Percentiles rank a stretch among this genome's conserved stretches.
These are phyloP conservation scores for Aquilaria malaccensis DNA, from an alignment of 345 rosid genomes.

Conservation along the genomic window DNA sequence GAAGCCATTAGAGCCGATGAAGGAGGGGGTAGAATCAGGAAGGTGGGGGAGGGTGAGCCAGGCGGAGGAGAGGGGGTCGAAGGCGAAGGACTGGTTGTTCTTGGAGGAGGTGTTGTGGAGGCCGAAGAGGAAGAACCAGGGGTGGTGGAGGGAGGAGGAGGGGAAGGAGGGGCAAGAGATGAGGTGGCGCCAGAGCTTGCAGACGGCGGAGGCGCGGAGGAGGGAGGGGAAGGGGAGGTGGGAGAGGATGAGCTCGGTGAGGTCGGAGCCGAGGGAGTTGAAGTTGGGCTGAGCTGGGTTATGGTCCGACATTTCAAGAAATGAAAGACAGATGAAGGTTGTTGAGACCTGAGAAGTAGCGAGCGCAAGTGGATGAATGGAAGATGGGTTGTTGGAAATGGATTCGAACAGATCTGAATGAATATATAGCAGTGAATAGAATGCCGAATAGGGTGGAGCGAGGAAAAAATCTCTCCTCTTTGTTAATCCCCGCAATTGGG, in stretches of 20 bases:
- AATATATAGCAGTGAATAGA: no score
- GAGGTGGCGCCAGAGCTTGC: constrained; percentile 55
- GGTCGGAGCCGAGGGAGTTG: constrained; percentile 43
- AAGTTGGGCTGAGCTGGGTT: constrained; percentile 27
- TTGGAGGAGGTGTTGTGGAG: constrained; percentile 74
- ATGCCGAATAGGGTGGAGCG: no score
- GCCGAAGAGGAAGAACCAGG: constrained; percentile 92
- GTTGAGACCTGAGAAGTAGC: no score
- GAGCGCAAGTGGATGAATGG: no score
- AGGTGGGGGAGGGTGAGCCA: constrained; percentile 64
- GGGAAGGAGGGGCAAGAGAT: constrained; percentile 31
- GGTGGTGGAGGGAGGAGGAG: constrained; percentile 23
- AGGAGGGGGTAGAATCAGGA: constrained; percentile 27
- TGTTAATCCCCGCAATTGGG: no score
- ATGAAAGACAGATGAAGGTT: not conserved
- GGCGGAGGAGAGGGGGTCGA: constrained; percentile 58
- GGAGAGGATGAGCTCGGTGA: constrained; percentile 52
- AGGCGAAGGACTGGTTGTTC: constrained; percentile 80
- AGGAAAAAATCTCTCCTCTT: no score
- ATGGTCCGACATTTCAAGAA: constrained; percentile 24
- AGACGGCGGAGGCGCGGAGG: constrained; percentile 69
- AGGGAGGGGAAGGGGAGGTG: constrained; percentile 68
- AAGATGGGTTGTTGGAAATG: not conserved
- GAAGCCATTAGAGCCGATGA: constrained; percentile 50
- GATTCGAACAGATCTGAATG: no score